Evolutionary conservation across 345 rosid genomes (phyloP), one percentile per base, ranked within the genome.

Genomic region (Microcos paniculata): DNA sequence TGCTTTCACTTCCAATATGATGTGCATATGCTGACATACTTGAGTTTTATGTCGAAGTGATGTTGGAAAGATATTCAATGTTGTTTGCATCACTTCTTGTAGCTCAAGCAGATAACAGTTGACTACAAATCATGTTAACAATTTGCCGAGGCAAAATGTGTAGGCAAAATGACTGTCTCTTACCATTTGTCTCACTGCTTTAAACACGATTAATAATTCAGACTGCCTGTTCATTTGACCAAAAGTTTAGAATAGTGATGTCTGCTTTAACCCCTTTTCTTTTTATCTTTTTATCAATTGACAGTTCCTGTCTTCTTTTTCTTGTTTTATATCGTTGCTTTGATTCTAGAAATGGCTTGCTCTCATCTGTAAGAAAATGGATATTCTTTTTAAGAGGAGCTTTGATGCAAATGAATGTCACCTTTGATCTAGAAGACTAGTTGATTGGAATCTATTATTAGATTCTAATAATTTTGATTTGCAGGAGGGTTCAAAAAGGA

Each of bases 401-500:
- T 51, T 31, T 1, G 58, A 19, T 49, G 46, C 31, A 30, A 48
- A 49, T n/a, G 71, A 45, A 24, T 30, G 9, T 13, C 6, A 18
- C 3, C 68, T 19, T 69, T 69, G 26, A 68, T 28, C 56, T 28
- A 6, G 42, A 28, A 53, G 6, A 13, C 38, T 70, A 52, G 19
- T 53, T 5, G n/a, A 13, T 51, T 53, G 74, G 7, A 70, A 52
- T 35, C 23, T 62, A 1, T 31, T 7, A 18, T 62, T 3, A 10
- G 21, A 26, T 71, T 35, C 19, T 71, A 12, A 71, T 45, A 4
- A 30, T 33, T 38, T 73, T 76, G 49, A 73, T 59, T 52, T 71
- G 49, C 86, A 90, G 98, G 94, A 76, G 56, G 88, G 90, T 73
- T 83, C 84, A 73, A 96, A 96, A 71, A 80, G 98, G 76, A 92